Evolutionary conservation across 306 rosid genomes (phyloP), one percentile per base, ranked within the genome.

Genomic region (Glycine latifolia): DNA sequence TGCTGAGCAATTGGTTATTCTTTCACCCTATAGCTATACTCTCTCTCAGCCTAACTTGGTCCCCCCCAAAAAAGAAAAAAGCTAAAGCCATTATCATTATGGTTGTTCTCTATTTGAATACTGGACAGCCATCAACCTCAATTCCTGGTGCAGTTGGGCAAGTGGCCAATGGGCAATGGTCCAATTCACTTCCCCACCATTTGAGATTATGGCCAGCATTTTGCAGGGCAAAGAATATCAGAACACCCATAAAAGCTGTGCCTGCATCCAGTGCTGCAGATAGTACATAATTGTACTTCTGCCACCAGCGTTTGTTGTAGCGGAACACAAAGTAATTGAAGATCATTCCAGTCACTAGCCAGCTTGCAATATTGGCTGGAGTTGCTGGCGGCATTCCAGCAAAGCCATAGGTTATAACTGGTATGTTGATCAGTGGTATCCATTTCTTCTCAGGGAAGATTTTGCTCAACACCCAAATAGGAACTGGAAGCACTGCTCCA

Each of bases 311-410:
- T 69, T 92, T 92, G 79, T 89, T 93, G 87, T 83, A 92, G 35
- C 86, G 87, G 85, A 96, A 96, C 79, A 96, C 91, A 6, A 96
- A 96, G 90, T 73, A 96, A 77, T 96, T 96, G 89, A 96, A 96
- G 86, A 92, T 83, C 67, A 90, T 90, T 87, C 99, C 99, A 0
- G 99, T 96, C 59, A 93, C 3, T 6, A 93, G 97, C 99, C 99
- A 93, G 84, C 99, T 96, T 13, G 97, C 94, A 61, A 96, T 96
- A 75, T 96, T 96, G 50, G 98, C 90, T 9, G 99, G 99, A 60
- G 97, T 96, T 33, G 99, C 99, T 0, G 99, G 99, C 8, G 99
- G 98, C 98, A 96, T 91, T 65, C 98, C 99, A 1, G 98, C 98
- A 77, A 96, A 96, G 3, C 99, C 99, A 49, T 93, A 96, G 9